Evolutionary conservation across 441 rosid genomes (phyloP).

Genomic region (Populus hybrid): DNA sequence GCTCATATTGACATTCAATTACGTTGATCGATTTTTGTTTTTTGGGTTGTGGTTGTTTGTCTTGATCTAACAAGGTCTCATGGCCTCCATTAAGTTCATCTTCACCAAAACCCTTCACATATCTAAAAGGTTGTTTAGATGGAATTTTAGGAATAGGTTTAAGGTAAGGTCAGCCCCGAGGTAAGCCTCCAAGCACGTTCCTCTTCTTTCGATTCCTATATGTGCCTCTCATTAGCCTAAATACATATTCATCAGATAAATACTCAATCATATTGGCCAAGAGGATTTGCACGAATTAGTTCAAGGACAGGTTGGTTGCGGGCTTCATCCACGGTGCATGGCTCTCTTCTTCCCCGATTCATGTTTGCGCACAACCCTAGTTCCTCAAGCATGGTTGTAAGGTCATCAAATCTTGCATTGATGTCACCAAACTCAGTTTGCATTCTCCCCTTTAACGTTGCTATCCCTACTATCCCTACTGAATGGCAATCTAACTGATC

Average conservation of each 20-base stretch:
- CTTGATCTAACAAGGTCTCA: too few relatives aligned
- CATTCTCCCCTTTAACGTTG: not conserved
- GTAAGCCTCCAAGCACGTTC: not conserved
- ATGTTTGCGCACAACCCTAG: too few relatives aligned
- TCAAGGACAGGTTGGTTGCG: too few relatives aligned
- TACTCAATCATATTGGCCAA: not conserved
- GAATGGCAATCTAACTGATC: not conserved
- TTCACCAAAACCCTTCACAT: too few relatives aligned
- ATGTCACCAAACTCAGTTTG: not conserved
- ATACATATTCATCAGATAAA: not conserved
- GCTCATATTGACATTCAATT: not conserved
- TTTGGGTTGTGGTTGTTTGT: not conserved
- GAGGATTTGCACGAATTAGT: too few relatives aligned
- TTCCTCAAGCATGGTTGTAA: not conserved
- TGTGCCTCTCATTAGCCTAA: not conserved
- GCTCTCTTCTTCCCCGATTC: too few relatives aligned
- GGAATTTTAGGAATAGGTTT: not conserved
- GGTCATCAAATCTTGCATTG: not conserved
- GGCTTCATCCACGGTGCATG: too few relatives aligned
- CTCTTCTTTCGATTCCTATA: not conserved
- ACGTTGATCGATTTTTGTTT: not conserved
- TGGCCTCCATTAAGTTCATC: too few relatives aligned
- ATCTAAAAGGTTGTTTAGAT: not conserved
- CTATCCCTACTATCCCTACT: too few relatives aligned
- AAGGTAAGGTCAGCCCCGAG: not conserved